Evolutionary conservation across 345 rosid species (phyloP).

Genomic region (Citropsis articulata): DNA sequence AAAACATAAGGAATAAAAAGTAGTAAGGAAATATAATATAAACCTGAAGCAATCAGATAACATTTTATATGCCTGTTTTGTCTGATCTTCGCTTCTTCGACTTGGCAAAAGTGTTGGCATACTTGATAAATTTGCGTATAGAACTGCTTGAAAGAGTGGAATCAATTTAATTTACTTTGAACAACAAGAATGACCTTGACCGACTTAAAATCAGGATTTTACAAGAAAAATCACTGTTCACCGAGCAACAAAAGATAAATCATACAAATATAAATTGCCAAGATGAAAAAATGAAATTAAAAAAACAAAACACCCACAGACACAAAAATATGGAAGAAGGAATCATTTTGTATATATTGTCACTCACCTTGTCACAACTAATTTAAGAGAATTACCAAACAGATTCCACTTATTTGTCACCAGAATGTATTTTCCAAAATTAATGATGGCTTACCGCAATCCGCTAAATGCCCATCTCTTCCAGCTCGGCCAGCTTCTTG

Average conservation of each 20-base stretch:
- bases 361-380: neutral
- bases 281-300: neutral
- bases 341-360: neutral
- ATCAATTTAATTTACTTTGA: neutral
- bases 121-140: slow-evolving; percentile 68
- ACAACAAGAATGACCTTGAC: neutral
- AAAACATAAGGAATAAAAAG: neutral
- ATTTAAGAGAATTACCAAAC: neutral
- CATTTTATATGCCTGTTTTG: slow-evolving; percentile 69
- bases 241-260: neutral
- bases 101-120: slow-evolving; percentile 73
- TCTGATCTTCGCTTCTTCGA: slow-evolving; percentile 71
- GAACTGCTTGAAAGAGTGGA: slow-evolving; percentile 35
- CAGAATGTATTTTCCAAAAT: neutral
- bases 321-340: too few relatives aligned
- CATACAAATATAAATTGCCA: neutral
- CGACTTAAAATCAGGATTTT: neutral
- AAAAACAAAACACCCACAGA: neutral
- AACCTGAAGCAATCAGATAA: slow-evolving; percentile 80
- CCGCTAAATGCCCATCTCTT: slow-evolving; percentile 84
- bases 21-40: neutral
- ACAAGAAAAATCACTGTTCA: neutral
- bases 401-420: neutral
- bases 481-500: slow-evolving; percentile 99
- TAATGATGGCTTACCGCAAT: slow-evolving; percentile 57